phyloP scores from a whole-genome alignment of 1,284 basidiomycete genomes.

The Fomitiporia mediterranea region DNA sequence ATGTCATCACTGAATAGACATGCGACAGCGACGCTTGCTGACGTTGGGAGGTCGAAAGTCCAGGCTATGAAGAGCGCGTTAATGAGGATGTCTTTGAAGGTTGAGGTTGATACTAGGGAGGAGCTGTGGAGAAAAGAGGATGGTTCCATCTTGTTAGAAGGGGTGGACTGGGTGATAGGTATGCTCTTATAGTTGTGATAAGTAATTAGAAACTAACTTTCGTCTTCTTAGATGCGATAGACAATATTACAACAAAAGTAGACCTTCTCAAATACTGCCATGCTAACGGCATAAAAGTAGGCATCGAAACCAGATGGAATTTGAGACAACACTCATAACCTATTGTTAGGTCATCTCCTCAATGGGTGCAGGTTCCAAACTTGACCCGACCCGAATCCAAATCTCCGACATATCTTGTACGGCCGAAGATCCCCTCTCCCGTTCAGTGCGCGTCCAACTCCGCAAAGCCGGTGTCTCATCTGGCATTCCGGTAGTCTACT shows the following conservation, averaged over 20 bases:
- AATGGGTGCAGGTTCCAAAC: slow-evolving; percentile 97
- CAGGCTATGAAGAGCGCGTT: slow-evolving; percentile 71
- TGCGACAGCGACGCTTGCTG: slow-evolving; percentile 84
- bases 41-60: slow-evolving; percentile 97
- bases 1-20: slow-evolving; percentile 92
- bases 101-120: slow-evolving; percentile 76
- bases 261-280: slow-evolving; percentile 84
- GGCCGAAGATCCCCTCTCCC: slow-evolving; percentile 92
- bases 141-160: slow-evolving; percentile 67
- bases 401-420: slow-evolving; percentile 94
- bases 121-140: slow-evolving; percentile 83
- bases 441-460: slow-evolving; percentile 81
- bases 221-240: slow-evolving; percentile 72
- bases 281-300: slow-evolving; percentile 66
- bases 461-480: slow-evolving; percentile 63
- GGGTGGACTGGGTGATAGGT: slow-evolving; percentile 89
- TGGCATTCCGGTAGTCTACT: slow-evolving; percentile 93
- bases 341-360: slow-evolving; percentile 79
- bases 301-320: slow-evolving; percentile 4
- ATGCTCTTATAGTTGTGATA: slow-evolving; percentile 23
- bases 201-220: slow-evolving; percentile 20
- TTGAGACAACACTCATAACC: not conserved
- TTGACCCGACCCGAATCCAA: slow-evolving; percentile 92
- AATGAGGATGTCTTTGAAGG: slow-evolving; percentile 65
- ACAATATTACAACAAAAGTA: slow-evolving; percentile 95